phyloP scores from a whole-genome alignment of 225 moss, liverwort and hornwort genomes.

The Physcomitrellopsis africana region DNA sequence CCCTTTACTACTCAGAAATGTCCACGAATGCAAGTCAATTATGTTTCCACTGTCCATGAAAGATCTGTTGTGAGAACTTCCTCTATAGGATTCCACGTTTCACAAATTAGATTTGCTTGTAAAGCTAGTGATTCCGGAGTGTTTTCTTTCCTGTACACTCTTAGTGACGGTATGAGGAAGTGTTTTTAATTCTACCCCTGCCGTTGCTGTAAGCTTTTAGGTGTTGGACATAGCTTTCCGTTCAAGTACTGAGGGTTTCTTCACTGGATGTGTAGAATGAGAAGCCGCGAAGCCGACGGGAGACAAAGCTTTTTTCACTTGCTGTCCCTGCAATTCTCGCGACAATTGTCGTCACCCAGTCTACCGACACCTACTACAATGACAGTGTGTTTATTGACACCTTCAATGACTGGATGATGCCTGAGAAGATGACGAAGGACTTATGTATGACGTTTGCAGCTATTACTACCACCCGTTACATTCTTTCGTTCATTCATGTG shows the following conservation, averaged over 20 bases:
- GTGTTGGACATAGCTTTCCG: neutral
- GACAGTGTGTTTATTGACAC: conserved; percentile 45
- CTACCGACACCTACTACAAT: conserved; percentile 37
- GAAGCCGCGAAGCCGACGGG: conserved; percentile 33
- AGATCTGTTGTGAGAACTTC: no score
- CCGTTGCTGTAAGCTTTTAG: neutral
- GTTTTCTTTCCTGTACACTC: neutral
- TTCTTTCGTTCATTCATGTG: conserved; percentile 10
- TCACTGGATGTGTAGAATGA: conserved; percentile 38
- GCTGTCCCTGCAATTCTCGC: conserved; percentile 52
- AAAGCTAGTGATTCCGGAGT: no score
- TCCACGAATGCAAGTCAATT: neutral
- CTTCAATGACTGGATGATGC: conserved; percentile 60
- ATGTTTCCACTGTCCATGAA: neutral
- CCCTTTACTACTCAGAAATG: neutral
- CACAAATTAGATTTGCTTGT: no score
- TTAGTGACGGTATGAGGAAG: neutral
- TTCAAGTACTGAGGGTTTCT: neutral
- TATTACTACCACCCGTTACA: neutral
- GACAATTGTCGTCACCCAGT: conserved; percentile 46
- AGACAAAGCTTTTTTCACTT: conserved; percentile 51
- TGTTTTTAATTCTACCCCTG: no score
- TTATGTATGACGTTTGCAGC: conserved; percentile 46
- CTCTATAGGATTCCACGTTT: no score
- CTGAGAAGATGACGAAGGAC: conserved; percentile 56